Percentiles rank a stretch among this genome's conserved stretches.
Conservation (phyloP, 2,329 filamentous ascomycete species). For the Cadophora sp. region DNA sequence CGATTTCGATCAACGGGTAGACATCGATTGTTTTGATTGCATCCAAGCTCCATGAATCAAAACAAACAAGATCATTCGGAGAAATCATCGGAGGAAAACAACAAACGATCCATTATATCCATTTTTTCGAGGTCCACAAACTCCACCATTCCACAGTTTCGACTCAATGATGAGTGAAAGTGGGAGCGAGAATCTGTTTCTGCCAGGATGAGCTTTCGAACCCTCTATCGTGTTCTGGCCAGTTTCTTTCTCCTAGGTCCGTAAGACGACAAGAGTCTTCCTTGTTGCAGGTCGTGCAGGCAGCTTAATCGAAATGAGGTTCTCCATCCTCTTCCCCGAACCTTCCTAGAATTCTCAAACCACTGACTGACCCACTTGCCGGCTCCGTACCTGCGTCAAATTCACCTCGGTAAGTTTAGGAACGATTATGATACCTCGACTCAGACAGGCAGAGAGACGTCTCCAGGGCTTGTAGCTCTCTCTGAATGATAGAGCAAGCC, state of each 20-base stretch:
- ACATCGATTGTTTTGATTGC: constrained; percentile 3
- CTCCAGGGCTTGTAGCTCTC: background rate
- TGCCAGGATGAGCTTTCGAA: background rate
- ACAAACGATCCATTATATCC: constrained; percentile 10
- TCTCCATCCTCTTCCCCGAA: constrained; percentile 1
- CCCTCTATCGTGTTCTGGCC: background rate
- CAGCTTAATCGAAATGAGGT: constrained; percentile 24
- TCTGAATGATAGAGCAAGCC: background rate
- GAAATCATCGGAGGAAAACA: background rate
- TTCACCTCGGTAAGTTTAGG: background rate
- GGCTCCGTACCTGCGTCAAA: constrained; percentile 9
- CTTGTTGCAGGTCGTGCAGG: constrained; percentile 28
- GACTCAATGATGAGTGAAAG: background rate
- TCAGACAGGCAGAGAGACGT: background rate
- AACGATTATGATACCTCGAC: background rate
- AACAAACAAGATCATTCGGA: background rate
- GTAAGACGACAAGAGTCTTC: constrained; percentile 33
- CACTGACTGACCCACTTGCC: background rate
- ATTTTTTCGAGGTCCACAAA: background rate
- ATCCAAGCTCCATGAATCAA: background rate
- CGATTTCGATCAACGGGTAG: background rate
- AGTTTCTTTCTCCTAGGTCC: background rate
- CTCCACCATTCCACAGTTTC: constrained; percentile 7
- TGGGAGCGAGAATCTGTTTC: background rate
- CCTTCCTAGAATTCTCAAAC: background rate